Conservation (phyloP, 805 yeast species). For the Cyberlindnera maclurae region DNA sequence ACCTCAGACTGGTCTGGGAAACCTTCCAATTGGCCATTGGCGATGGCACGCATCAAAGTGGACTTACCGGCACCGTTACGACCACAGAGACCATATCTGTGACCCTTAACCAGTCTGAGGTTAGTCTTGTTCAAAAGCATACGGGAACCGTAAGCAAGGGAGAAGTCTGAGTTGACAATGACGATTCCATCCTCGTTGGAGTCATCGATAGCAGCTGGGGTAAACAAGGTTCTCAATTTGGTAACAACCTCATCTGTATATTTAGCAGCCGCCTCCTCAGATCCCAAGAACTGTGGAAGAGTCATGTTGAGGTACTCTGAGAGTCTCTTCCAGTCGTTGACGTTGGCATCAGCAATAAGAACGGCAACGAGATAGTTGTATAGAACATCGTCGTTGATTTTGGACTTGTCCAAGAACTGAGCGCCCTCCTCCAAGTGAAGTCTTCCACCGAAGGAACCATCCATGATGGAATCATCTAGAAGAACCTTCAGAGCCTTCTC, state of each 20-base stretch:
- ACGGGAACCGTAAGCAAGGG: slow-evolving; percentile 95
- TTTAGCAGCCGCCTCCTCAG: slow-evolving; percentile 29
- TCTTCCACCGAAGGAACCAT: slow-evolving; percentile 74
- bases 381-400: slow-evolving; percentile 31
- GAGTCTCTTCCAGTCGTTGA: slow-evolving; percentile 64
- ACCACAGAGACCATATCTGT: slow-evolving; percentile 96
- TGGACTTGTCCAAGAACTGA: slow-evolving; percentile 30
- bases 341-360: slow-evolving; percentile 58
- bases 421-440: slow-evolving; percentile 48
- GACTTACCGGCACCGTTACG: slow-evolving; percentile 99
- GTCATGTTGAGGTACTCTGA: slow-evolving; percentile 44
- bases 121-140: slow-evolving; percentile 93
- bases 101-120: slow-evolving; percentile 84
- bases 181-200: slow-evolving; percentile 77
- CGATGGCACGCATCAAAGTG: slow-evolving; percentile 92
- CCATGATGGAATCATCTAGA: slow-evolving; percentile 69
- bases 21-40: slow-evolving; percentile 95
- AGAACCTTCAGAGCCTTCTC: slow-evolving; percentile 77
- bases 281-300: slow-evolving; percentile 29
- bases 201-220: slow-evolving; percentile 46
- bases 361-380: slow-evolving; percentile 45
- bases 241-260: slow-evolving; percentile 39
- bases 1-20: slow-evolving; percentile 86
- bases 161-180: slow-evolving; percentile 90
- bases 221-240: slow-evolving; percentile 46